phyloP scores from a whole-genome alignment of 352 stramenopile species.

The Peronospora tabacina region DNA sequence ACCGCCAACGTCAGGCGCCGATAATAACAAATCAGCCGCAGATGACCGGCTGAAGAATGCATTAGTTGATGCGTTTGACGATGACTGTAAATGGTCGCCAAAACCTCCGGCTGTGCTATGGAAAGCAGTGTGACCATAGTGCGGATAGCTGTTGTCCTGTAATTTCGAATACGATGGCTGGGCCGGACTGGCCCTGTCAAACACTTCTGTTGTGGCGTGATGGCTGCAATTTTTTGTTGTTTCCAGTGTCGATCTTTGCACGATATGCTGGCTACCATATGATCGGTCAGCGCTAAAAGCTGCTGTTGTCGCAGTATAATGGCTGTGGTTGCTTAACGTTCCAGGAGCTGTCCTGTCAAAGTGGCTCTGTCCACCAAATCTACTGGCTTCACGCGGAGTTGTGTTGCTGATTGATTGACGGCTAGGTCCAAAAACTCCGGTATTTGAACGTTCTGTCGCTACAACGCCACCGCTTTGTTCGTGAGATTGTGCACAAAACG shows the following conservation, averaged over 20 bases:
- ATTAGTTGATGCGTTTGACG: slow-evolving; percentile 18
- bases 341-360: slow-evolving; percentile 11
- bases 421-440: slow-evolving; percentile 10
- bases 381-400: slow-evolving; percentile 11
- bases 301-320: slow-evolving; percentile 7
- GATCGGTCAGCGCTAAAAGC: slow-evolving; percentile 11
- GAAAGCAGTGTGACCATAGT: slow-evolving; percentile 5
- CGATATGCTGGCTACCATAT: slow-evolving; percentile 16
- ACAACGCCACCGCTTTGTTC: slow-evolving; percentile 7
- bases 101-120: slow-evolving; percentile 1
- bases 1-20: slow-evolving; percentile 10
- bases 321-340: slow-evolving; percentile 16
- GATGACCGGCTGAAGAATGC: slow-evolving; percentile 23
- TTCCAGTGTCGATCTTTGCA: slow-evolving; percentile 10
- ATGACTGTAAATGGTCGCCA: slow-evolving; percentile 12
- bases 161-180: slow-evolving; percentile 9
- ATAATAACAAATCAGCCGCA: slow-evolving; percentile 1
- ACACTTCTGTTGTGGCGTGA: slow-evolving; percentile 12
- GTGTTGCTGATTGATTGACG: slow-evolving; percentile 18
- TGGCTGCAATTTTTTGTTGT: slow-evolving; percentile 17
- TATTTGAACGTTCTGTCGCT: slow-evolving; percentile 3
- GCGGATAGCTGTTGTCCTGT: slow-evolving; percentile 8
- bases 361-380: slow-evolving; percentile 11
- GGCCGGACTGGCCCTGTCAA: slow-evolving; percentile 12
- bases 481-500: slow-evolving; percentile 12